Base-by-base conservation (phyloP, 495 filamentous ascomycete genomes). In the Penicillium pancosmium region DNA sequence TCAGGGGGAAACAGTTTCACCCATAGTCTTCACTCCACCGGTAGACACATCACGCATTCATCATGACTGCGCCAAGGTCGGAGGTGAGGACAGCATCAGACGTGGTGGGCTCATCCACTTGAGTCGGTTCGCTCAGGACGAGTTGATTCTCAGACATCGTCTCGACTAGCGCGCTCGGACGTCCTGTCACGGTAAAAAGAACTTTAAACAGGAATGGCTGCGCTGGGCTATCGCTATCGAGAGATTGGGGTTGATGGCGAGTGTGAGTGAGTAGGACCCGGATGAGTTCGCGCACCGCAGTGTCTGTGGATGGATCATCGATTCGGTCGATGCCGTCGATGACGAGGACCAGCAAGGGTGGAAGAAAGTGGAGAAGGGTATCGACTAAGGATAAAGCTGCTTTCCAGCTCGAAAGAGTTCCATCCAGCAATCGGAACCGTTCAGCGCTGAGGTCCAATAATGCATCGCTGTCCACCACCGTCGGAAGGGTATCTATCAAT, bases 291-390 rank as follows among this genome's bases (percentile, higher is more conserved):
- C 70, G 72, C 15, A 80, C 61, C 19, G 73, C 62, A 11, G 54
- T 55, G 46, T 78, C 71, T 2, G 76, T 78, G 12, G 75, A 74
- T 2, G 65, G 33, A 47, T 78, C 68, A 34, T 78, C 68, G 27
- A 80, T 66, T 15, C 58, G 56, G 55, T 80, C 75, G 31, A 80
- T 60, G 1, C 75, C 76, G 50, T 80, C 74, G 40, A 80, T 72
- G 34, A 79, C 65, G 43, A 71, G 76, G 15, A 80, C 64, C 19
- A 80, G 52, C n/a, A 80, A 67, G 5, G 78, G 78, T 18, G 78
- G 78, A 16, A 70, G 67, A 27, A 71, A 76, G 54, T 73, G 61
- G 7, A 80, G 55, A 10, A 80, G 60, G 18, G 69, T 73, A 52
- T 80, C 74, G 15, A 79, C 62, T 16, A 78, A 57, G 1, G 69